Base-by-base conservation (phyloP, 2,329 filamentous ascomycete genomes). In the Lecanicillium sp. region DNA sequence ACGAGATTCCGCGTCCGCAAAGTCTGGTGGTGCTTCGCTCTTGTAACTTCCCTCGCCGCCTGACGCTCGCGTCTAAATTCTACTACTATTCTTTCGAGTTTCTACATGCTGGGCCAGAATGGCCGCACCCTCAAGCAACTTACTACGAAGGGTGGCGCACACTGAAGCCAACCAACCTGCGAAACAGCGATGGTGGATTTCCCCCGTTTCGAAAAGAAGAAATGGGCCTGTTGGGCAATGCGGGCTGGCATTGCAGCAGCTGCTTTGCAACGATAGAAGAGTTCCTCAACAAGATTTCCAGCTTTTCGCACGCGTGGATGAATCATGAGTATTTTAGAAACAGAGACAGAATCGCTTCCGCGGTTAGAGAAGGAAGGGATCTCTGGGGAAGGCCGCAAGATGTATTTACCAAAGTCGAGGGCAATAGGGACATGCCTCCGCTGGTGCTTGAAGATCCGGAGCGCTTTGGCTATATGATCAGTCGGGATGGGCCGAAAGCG, bases 101-200 rank as follows among this genome's bases (percentile, higher is more conserved):
- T 52, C 60, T 68, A 2, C 55, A 58, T 38, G 34, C 39, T 2
- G 57, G 57, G 0, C 43, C 51, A 1, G 56, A 60, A 22, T 80
- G 75, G 75, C 52, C 59, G 6, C 74, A 78, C 41, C 76, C 77
- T 1, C 73, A 80, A 51, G 77, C 75, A 2, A 80, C 75, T 3
- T 67, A 64, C 38, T 79, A 70, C 51, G 45, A 48, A 33, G 58
- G 48, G 41, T 48, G 30, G 12, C 36, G 47, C 9, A 80, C 76
- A 4, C 57, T 80, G 32, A 53, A 58, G n/a, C 76, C 76, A 0
- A 63, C 64, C 17, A 64, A 75, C 45, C 59, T 80, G 35, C 68
- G 75, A 14, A 62, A 63, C 44, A 60, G 65, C 29, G 62, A 67
- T 36, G 60, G 63, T 32, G 62, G 62, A 33, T 61, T 9, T 57